phyloP scores from a whole-genome alignment of 2,329 filamentous ascomycete species.

The Fusarium keratoplasticum region DNA sequence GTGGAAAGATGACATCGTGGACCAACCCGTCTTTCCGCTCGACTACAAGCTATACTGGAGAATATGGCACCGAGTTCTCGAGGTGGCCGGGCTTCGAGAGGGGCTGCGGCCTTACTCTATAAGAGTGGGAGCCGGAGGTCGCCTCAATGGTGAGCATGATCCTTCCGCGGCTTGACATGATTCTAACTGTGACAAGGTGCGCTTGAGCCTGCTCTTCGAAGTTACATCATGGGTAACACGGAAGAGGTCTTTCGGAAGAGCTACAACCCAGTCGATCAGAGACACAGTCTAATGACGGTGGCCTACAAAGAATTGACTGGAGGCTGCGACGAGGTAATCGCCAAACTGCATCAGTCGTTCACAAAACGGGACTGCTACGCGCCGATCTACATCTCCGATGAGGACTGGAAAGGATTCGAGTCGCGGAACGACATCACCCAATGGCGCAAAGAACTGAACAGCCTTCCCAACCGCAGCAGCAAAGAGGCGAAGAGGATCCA shows the following conservation, averaged over 20 bases:
- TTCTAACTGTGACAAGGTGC: not conserved
- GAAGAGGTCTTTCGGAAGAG: constrained; percentile 2
- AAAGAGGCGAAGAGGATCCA: not conserved
- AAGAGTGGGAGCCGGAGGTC: not conserved
- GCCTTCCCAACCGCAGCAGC: not conserved
- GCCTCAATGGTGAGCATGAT: not conserved
- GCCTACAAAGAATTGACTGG: not conserved
- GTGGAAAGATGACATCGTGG: not conserved
- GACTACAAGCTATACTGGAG: not conserved
- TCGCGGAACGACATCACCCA: not conserved
- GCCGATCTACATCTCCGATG: not conserved
- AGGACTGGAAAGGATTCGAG: not conserved
- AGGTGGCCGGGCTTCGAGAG: not conserved
- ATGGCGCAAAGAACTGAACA: not conserved
- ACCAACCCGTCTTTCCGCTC: not conserved
- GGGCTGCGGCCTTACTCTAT: not conserved
- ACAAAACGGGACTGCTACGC: not conserved
- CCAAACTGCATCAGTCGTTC: not conserved
- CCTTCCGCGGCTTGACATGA: not conserved
- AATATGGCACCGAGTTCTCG: not conserved
- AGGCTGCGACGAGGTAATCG: not conserved
- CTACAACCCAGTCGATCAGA: not conserved
- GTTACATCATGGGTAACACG: not conserved
- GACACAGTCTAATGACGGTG: not conserved
- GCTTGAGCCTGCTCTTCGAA: not conserved